Evolutionary conservation across 2,329 filamentous ascomycete species (phyloP), one percentile per base, ranked within the genome.

Genomic region (Arthroderma uncinatum): DNA sequence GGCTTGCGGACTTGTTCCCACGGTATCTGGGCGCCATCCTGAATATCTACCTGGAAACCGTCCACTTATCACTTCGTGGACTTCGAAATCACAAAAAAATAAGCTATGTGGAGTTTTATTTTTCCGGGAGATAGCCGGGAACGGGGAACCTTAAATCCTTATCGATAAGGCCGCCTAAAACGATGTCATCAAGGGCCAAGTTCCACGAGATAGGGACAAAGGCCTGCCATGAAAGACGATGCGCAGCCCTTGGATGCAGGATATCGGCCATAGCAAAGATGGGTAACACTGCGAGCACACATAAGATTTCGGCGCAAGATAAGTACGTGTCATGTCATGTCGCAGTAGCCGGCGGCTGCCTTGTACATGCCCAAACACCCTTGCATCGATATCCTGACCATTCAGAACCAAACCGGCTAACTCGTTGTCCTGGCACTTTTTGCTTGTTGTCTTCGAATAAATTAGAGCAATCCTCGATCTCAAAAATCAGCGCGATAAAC

Each of bases 401-500:
- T 39, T 23, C 3, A 16, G 23, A 54, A 39, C 36, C 4, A 40
- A 39, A 23, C 7, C 8, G 36, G 23, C 42, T 47, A 23, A 28
- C 10, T 21, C 0, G 2, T 25, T 21, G 9, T 56, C 36, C 28
- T 44, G 14, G 34, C 23, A n/a, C 16, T 33, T 33, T 30, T 39
- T 25, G 33, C 30, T 34, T 4, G 23, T 19, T 44, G 12, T 54
- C 44, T n/a, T 39, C 16, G 30, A 39, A 53, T 62, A 56, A 16
- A 30, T 25, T 69, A 96, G 91, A 76, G 92, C 92, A 59, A 96
- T 97, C 73, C 86, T 97, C 67, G 91, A 97, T 75, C 87, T 97
- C 76, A 97, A 97, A 77, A 89, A 84, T 74, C 92, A 97, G 76
- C 91, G 93, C 72, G 93, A 98, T 78, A 94, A 90, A 73, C 85